Evolutionary conservation across 2,329 filamentous ascomycete genomes (phyloP), one percentile per base, ranked within the genome.

Genomic region (Cladophialophora carrionii): DNA sequence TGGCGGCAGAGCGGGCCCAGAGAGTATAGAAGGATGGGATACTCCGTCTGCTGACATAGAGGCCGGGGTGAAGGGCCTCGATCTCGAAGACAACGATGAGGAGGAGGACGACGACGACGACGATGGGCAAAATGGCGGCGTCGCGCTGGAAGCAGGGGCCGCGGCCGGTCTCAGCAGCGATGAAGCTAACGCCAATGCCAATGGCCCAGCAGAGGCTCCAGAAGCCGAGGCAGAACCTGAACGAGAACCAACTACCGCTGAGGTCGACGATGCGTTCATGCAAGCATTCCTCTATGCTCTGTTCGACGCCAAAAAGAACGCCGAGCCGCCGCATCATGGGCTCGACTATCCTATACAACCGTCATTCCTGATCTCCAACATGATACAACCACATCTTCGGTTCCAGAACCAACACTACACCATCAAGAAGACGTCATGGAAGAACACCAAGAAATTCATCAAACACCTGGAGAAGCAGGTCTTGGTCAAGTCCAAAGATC

Each of bases 361-460:
- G 54, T 89, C 88, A 0, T 82, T 83, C 26, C 78, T 89, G 71
- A 86, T 90, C 74, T 82, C 86, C 8, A 84, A 82, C 61, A 80
- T 90, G 61, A 82, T 89, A 22, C 85, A 88, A n/a, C 88, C 88
- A 1, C 88, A 86, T 71, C 80, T 90, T 1, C 87, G 87, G 2
- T 81, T 85, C 22, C 81, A 86, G 71, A 79, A 81, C 1, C 83
- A 83, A 62, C 85, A 80, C 65, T 83, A 87, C 59, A 85, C 87
- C 69, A 88, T 90, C 75, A 90, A 89, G 73, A 90, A 89, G 76
- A 87, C 87, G 2, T 87, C 84, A 67, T 89, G 85, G 85, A 90
- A 90, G 76, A 89, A 85, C 66, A 83, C 87, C 65, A 87, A 86
- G 72, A 90, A 88, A 70, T 89, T 90, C 73, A 84, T 90, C 76